phyloP scores from a whole-genome alignment of 1,139 yeast genomes.

The Yamadazyma sp. region DNA sequence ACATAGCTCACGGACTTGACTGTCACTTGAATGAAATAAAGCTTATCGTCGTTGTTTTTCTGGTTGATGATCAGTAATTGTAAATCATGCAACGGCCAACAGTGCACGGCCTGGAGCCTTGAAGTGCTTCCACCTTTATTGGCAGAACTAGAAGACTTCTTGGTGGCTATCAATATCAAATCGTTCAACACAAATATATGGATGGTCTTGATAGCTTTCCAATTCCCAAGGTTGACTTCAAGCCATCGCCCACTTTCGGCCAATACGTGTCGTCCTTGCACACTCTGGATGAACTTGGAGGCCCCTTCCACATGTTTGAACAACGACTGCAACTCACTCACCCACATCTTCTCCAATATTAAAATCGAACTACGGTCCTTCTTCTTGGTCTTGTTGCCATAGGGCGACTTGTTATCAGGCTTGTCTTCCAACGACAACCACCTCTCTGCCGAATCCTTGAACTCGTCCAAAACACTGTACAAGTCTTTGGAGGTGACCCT shows the following conservation, averaged over 20 bases:
- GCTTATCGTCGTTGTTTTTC: conserved; percentile 19
- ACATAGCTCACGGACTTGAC: conserved; percentile 53
- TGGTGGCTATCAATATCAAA: conserved; percentile 70
- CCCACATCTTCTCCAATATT: conserved; percentile 81
- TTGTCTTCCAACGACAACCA: conserved; percentile 47
- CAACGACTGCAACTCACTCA: conserved; percentile 64
- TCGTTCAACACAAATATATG: conserved; percentile 81
- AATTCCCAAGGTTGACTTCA: conserved; percentile 83
- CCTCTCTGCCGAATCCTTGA: conserved; percentile 68
- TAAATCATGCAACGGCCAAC: conserved; percentile 74
- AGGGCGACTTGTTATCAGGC: conserved; percentile 12
- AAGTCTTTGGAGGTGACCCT: conserved; percentile 63
- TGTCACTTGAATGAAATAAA: conserved; percentile 48
- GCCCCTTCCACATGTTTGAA: conserved; percentile 91
- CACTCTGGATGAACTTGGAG: conserved; percentile 72
- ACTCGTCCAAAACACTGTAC: conserved; percentile 61
- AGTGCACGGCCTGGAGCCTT: conserved; percentile 68
- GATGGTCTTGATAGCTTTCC: conserved; percentile 76
- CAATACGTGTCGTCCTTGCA: conserved; percentile 80
- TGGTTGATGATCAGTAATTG: conserved; percentile 42
- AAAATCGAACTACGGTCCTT: conserved; percentile 69
- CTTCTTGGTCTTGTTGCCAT: conserved; percentile 17
- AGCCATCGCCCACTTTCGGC: conserved; percentile 85
- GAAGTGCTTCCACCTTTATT: conserved; percentile 19
- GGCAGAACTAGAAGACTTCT: conserved; percentile 36